A percentile compares a stretch with the other conserved stretches of the same genome.
Conservation (phyloP, 2,329 filamentous ascomycete genomes). For the Leptosphaerulina australis region DNA sequence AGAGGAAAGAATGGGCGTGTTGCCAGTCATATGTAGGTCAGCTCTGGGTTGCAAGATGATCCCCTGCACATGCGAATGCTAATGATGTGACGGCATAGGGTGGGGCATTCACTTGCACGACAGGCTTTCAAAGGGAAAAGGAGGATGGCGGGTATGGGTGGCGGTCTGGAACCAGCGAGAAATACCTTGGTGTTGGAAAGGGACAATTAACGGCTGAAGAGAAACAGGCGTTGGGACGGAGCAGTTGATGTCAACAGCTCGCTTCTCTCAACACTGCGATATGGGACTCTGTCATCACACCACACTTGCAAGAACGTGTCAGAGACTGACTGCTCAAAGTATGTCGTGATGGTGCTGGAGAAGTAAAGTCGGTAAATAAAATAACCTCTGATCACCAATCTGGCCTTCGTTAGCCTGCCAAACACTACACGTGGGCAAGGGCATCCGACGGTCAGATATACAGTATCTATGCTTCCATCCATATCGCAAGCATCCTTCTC, state of each 20-base stretch:
- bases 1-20: neutral
- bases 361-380: neutral
- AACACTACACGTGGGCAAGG: constrained; percentile 1
- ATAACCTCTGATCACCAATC: constrained; percentile 3
- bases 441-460: constrained; percentile 9
- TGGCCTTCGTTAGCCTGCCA: constrained; percentile 11
- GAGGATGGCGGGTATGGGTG: neutral
- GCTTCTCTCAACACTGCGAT: too few species aligned
- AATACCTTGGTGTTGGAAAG: constrained; percentile 1
- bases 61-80: too few species aligned
- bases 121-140: neutral
- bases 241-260: neutral
- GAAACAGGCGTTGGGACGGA: neutral
- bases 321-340: too few species aligned
- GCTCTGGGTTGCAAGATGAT: too few species aligned
- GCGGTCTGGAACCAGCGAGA: constrained; percentile 3
- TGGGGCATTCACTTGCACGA: neutral
- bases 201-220: neutral
- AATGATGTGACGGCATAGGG: neutral
- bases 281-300: too few species aligned
- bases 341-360: too few species aligned
- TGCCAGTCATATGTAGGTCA: neutral
- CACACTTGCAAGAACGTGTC: too few species aligned
- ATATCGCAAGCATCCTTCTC: constrained; percentile 8
- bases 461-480: constrained; percentile 10